phyloP scores from a whole-genome alignment of 2,329 filamentous ascomycete genomes.

The Neoscytalidium dimidiatum region DNA sequence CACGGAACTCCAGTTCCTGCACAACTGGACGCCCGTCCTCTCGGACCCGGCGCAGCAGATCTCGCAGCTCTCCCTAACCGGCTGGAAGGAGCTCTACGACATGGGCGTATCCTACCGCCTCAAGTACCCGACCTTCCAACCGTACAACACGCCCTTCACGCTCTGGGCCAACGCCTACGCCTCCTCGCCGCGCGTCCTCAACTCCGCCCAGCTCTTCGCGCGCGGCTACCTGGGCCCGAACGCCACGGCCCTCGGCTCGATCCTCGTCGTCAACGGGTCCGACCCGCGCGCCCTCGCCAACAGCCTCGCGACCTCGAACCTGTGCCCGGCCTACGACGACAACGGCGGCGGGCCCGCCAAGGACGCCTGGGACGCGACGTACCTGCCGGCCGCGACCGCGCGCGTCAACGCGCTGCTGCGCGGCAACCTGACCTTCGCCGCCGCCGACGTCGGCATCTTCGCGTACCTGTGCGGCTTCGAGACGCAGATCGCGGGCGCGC shows the following conservation, averaged over 20 bases:
- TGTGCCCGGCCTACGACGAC: conserved; percentile 62
- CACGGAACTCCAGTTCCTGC: conserved; percentile 56
- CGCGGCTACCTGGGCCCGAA: conserved; percentile 62
- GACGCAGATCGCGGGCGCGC: conserved; percentile 63
- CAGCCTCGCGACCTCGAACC: conserved; percentile 63
- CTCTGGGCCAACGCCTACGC: conserved; percentile 68
- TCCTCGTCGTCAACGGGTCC: conserved; percentile 60
- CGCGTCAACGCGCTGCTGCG: conserved; percentile 57
- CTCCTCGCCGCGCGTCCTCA: conserved; percentile 56
- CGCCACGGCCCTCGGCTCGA: conserved; percentile 54
- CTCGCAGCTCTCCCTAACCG: conserved; percentile 60
- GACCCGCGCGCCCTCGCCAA: conserved; percentile 56
- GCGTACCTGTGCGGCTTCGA: conserved; percentile 74
- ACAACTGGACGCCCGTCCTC: conserved; percentile 60
- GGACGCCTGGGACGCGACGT: conserved; percentile 52
- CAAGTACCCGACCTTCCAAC: conserved; percentile 52
- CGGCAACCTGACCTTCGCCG: conserved; percentile 52
- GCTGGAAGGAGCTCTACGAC: conserved; percentile 62
- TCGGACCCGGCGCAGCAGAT: conserved; percentile 59
- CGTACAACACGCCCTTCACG: conserved; percentile 53
- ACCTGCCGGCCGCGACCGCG: conserved; percentile 55
- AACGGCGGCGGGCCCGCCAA: conserved; percentile 51
- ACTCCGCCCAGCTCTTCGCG: conserved; percentile 63
- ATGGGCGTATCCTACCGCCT: conserved; percentile 54
- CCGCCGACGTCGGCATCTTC: conserved; percentile 58